Conservation (phyloP, 2,329 filamentous ascomycete species). For the Penicillium olsonii region DNA sequence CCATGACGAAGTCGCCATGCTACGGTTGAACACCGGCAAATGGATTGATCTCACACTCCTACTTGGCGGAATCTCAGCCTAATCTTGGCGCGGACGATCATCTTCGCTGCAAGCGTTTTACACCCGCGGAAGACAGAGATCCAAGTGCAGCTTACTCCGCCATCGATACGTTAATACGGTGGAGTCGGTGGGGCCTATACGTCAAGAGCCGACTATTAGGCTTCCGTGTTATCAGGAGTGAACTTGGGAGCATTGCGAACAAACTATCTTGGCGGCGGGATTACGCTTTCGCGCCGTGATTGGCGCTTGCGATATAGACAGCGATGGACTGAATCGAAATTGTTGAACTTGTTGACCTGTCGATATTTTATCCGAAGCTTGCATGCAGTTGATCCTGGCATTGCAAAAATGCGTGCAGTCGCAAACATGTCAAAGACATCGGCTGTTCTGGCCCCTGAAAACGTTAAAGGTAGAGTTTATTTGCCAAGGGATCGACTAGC, state of each 20-base stretch:
- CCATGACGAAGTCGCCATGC: neutral
- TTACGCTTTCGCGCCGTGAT: neutral
- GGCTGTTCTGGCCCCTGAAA: slow-evolving; percentile 11
- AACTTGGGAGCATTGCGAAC: slow-evolving; percentile 1
- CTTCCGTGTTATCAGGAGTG: neutral
- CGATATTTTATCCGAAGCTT: neutral
- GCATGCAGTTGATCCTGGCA: neutral
- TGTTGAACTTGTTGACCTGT: neutral
- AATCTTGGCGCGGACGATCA: slow-evolving; percentile 4
- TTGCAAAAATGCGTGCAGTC: neutral
- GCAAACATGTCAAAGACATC: neutral
- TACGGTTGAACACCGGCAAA: neutral
- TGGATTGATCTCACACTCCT: slow-evolving; percentile 6
- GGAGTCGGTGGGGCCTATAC: neutral
- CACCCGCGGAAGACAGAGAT: neutral
- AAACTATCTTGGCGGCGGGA: slow-evolving; percentile 5
- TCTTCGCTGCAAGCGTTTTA: neutral
- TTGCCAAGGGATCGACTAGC: slow-evolving; percentile 23
- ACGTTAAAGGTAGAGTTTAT: slow-evolving; percentile 8
- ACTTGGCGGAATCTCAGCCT: slow-evolving; percentile 2
- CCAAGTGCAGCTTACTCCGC: neutral
- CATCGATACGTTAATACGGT: neutral
- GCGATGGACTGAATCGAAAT: neutral
- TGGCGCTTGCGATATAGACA: neutral
- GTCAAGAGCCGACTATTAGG: neutral